Conservation (phyloP, 2,329 filamentous ascomycete species). For the Talaromyces sp. region DNA sequence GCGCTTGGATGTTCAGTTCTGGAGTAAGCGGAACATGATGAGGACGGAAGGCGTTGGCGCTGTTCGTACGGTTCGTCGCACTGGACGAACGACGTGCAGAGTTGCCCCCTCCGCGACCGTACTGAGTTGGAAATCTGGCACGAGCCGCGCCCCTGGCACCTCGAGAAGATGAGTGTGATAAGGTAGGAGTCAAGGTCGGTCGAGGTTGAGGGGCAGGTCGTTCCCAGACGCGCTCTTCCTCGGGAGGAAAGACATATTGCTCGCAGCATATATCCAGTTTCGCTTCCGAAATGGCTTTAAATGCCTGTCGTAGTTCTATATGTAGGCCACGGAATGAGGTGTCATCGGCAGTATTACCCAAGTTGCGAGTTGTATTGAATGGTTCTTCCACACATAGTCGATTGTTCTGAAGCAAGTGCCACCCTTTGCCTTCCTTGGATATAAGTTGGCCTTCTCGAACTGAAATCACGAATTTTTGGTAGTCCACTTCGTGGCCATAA, state of each 20-base stretch:
- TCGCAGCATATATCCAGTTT: conserved; percentile 81
- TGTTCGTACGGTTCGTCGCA: conserved; percentile 41
- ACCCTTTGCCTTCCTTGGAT: conserved; percentile 79
- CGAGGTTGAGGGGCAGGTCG: conserved; percentile 52
- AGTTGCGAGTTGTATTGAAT: conserved; percentile 81
- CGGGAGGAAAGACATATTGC: conserved; percentile 79
- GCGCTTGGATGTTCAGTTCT: conserved; percentile 37
- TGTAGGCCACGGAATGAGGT: conserved; percentile 90
- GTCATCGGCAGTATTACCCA: conserved; percentile 94
- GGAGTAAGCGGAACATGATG: conserved; percentile 29
- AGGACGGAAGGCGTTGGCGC: conserved; percentile 25
- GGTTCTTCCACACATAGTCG: conserved; percentile 93
- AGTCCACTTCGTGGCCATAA: conserved; percentile 90
- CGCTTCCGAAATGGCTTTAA: conserved; percentile 70
- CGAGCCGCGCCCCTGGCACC: conserved; percentile 45
- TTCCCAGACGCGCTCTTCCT: conserved; percentile 60
- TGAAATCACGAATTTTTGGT: conserved; percentile 76
- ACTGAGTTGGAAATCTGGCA: conserved; percentile 43
- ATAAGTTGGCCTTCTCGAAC: conserved; percentile 74
- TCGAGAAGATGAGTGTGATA: conserved; percentile 36
- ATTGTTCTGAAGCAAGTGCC: conserved; percentile 75
- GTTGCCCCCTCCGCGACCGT: conserved; percentile 43
- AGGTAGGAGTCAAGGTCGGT: conserved; percentile 42
- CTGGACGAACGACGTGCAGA: conserved; percentile 52
- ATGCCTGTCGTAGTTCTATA: conserved; percentile 80